These are phyloP conservation scores for Neonectria punicea DNA, from an alignment of 2,329 filamentous ascomycete genomes.

Conservation along the genomic window DNA sequence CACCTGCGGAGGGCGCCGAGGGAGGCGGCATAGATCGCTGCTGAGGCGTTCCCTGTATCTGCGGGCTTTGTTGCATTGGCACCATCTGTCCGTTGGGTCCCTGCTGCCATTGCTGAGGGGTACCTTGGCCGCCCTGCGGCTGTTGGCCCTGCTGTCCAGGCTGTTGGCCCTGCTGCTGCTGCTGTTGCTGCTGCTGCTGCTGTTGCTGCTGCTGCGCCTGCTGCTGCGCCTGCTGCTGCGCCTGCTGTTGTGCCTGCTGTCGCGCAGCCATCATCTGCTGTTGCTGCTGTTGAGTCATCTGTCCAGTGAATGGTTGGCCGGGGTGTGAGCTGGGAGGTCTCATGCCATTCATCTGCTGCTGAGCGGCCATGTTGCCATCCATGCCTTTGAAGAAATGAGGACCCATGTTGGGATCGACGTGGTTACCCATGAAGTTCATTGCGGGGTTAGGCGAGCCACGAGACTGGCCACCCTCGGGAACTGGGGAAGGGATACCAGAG, in stretches of 20 bases:
- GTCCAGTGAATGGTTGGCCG: conserved; percentile 64
- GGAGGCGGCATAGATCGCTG: conserved; percentile 77
- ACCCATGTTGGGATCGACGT: conserved; percentile 70
- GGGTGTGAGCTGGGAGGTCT: conserved; percentile 77
- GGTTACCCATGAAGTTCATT: conserved; percentile 71
- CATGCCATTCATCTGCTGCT: conserved; percentile 71
- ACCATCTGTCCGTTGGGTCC: conserved; percentile 55
- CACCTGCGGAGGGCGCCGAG: conserved; percentile 63
- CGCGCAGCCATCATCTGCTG: conserved; percentile 67
- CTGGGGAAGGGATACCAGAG: conserved; percentile 74
- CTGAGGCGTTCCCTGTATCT: conserved; percentile 75
- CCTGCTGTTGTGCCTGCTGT: conserved; percentile 60
- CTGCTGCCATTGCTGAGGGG: conserved; percentile 53
- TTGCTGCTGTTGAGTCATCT: conserved; percentile 66
- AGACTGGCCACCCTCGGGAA: conserved; percentile 75
- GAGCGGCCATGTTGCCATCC: conserved; percentile 63
- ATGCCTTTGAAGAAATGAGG: conserved; percentile 70
- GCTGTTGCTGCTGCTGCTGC: conserved; percentile 47
- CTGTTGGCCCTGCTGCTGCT: conserved; percentile 48
- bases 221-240: conserved; percentile 46
- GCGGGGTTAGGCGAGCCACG: conserved; percentile 71
- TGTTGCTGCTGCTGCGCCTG: conserved; percentile 50
- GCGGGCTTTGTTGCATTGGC: conserved; percentile 54
- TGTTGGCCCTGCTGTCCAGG: conserved; percentile 50
- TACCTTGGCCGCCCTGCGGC: conserved; percentile 45